Evolutionary conservation across 345 rosid species (phyloP).

Genomic region (Acer campestre): DNA sequence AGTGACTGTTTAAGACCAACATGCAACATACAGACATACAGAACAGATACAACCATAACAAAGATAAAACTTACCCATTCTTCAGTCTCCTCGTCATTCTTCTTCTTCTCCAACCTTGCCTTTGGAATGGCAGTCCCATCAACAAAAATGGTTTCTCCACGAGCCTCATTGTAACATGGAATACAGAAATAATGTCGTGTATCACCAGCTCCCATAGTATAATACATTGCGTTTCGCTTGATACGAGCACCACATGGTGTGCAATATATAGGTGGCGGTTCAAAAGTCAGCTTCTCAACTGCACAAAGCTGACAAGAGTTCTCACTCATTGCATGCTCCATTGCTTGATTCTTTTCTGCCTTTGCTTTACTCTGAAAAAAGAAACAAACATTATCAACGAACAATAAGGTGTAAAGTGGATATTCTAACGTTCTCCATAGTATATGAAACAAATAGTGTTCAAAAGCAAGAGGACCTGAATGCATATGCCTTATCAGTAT

Average conservation of each 20-base stretch:
- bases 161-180: constrained; percentile 95
- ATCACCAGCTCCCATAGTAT: constrained; percentile 87
- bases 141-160: constrained; percentile 74
- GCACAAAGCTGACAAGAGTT: constrained; percentile 99
- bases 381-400: constrained; percentile 13
- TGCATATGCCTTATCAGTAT: not conserved
- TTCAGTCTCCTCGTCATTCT: constrained; percentile 98
- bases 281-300: constrained; percentile 97
- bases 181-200: constrained; percentile 90
- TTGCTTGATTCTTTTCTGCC: constrained; percentile 94
- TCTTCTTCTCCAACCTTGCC: constrained; percentile 92
- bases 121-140: constrained; percentile 73
- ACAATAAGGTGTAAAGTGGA: not conserved
- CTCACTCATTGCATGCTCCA: constrained; percentile 98
- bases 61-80: constrained; percentile 73
- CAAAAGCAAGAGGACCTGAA: not conserved
- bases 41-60: constrained; percentile 1
- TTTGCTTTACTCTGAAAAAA: constrained; percentile 82
- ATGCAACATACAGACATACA: constrained; percentile 17
- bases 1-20: constrained; percentile 17
- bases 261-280: constrained; percentile 98
- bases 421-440: not conserved
- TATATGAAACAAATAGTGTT: not conserved
- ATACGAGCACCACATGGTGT: constrained; percentile 95
- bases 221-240: constrained; percentile 97